These are phyloP conservation scores for Chiua virens DNA, from an alignment of 768 basidiomycete species.

Conservation along the genomic window DNA sequence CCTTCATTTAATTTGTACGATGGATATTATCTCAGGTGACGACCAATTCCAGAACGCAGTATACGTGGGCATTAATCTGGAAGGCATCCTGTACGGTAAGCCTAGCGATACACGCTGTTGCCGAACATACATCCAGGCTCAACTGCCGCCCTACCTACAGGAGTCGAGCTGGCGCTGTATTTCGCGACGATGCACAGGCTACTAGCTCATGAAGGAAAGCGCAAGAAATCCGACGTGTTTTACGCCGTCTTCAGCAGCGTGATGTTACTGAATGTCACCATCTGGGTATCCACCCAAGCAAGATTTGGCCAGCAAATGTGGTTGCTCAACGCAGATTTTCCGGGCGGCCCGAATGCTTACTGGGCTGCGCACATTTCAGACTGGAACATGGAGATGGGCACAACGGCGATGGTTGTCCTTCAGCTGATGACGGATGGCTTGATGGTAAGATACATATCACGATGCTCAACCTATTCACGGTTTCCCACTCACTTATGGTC, in stretches of 20 bases:
- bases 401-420: constrained; percentile 25
- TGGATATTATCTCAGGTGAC: too few species aligned
- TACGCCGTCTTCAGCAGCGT: constrained; percentile 24
- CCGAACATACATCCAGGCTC: too few species aligned
- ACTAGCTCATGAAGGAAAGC: not conserved
- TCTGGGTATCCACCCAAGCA: constrained; percentile 26
- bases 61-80: constrained; percentile 21
- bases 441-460: constrained; percentile 28
- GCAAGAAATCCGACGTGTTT: constrained; percentile 10
- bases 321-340: constrained; percentile 33
- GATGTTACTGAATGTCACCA: constrained; percentile 32
- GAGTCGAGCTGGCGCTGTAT: constrained; percentile 19
- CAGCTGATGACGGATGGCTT: constrained; percentile 38
- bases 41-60: constrained; percentile 12
- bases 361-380: constrained; percentile 22
- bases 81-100: not conserved
- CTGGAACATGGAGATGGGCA: constrained; percentile 32
- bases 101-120: constrained; percentile 2
- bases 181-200: constrained; percentile 19
- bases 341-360: constrained; percentile 37
- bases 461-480: too few species aligned
- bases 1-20: too few species aligned
- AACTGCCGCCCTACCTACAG: too few species aligned
- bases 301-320: constrained; percentile 36
- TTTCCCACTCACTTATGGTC: too few species aligned